phyloP scores from a whole-genome alignment of 176 grass and related monocot genomes.

The Carex scoparia region DNA sequence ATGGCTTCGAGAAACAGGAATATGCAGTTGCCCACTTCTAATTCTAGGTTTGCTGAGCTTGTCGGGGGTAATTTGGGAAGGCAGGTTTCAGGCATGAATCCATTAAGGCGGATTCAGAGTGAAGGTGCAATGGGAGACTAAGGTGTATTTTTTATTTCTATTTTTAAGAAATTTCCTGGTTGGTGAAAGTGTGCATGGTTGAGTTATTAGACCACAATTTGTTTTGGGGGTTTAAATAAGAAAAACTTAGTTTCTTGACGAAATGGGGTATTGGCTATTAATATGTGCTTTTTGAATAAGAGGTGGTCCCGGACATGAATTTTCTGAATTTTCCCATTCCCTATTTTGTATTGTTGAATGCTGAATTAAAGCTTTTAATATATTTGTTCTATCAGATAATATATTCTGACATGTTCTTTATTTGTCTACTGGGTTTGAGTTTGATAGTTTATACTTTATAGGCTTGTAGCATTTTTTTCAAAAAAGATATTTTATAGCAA shows the following conservation, averaged over 20 bases:
- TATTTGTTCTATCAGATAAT: not conserved
- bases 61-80: not conserved
- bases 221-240: conserved; percentile 13
- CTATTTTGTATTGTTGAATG: not conserved
- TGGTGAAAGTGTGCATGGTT: not conserved
- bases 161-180: not conserved
- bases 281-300: conserved; percentile 5
- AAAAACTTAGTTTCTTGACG: not conserved
- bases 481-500: not conserved
- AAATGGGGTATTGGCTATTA: not conserved
- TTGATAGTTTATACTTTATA: not conserved
- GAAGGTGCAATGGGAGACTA: conserved; percentile 16
- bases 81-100: conserved; percentile 2
- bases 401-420: not conserved
- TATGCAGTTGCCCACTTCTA: not conserved
- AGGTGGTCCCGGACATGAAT: not conserved
- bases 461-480: not conserved
- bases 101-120: not conserved
- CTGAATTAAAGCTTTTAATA: not conserved
- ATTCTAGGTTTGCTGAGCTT: not conserved
- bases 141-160: not conserved
- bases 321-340: not conserved
- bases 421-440: not conserved
- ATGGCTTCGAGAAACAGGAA: conserved; percentile 9
- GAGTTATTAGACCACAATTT: conserved; percentile 8